Evolutionary conservation across 176 grass and related monocot genomes (phyloP).

Genomic region (Oryza australiensis): DNA sequence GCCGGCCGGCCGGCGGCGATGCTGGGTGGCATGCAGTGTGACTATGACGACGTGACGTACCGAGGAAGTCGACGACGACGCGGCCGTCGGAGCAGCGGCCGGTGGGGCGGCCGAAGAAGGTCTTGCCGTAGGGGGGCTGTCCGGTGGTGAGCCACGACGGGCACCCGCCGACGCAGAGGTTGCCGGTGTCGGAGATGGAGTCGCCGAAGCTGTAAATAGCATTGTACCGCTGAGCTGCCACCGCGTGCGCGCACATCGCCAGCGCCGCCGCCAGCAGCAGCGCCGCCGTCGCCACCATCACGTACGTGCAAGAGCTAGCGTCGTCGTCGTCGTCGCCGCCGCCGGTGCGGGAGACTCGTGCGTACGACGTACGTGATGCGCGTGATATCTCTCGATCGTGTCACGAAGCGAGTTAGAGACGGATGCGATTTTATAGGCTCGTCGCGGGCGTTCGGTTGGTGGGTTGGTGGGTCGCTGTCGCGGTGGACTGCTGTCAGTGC

Average conservation of each 20-base stretch:
- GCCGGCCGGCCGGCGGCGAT: too few species aligned
- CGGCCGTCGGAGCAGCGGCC: constrained; percentile 83
- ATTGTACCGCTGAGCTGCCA: constrained; percentile 45
- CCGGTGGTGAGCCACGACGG: constrained; percentile 66
- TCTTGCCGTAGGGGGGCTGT: constrained; percentile 64
- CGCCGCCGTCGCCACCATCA: neutral
- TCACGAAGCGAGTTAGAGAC: neutral
- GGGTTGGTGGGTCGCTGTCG: neutral
- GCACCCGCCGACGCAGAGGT: constrained; percentile 62
- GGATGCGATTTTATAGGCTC: neutral
- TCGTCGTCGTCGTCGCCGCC: neutral
- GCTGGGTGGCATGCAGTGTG: too few species aligned
- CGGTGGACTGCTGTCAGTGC: too few species aligned
- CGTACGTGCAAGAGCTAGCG: neutral
- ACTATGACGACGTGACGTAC: too few species aligned
- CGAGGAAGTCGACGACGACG: constrained; percentile 72
- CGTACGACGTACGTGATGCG: too few species aligned
- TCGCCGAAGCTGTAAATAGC: constrained; percentile 84
- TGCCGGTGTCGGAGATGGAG: constrained; percentile 83
- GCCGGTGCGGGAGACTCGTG: neutral
- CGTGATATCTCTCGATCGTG: neutral
- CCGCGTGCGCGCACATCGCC: neutral
- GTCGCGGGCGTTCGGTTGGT: neutral
- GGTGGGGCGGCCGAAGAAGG: constrained; percentile 76
- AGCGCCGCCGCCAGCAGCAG: neutral